Conservation (phyloP, 495 filamentous ascomycete genomes). For the Bacidia gigantensis region DNA sequence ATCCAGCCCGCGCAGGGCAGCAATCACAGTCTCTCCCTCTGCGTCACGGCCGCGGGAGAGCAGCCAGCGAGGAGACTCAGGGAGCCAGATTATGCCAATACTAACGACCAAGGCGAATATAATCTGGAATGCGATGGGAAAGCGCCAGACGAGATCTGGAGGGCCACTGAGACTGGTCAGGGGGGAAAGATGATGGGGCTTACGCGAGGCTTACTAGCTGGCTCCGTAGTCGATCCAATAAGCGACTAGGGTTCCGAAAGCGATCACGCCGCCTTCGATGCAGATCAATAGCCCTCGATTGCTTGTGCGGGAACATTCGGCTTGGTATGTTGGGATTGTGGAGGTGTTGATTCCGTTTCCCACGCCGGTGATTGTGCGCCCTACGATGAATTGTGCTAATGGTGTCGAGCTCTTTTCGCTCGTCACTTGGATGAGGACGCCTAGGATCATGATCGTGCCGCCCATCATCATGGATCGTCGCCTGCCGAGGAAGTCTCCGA, state of each 20-base stretch:
- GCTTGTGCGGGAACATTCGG: constrained; percentile 57
- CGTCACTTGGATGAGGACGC: constrained; percentile 55
- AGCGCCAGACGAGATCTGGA: constrained; percentile 54
- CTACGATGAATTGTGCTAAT: constrained; percentile 61
- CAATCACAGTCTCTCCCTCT: constrained; percentile 55
- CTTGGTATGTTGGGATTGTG: constrained; percentile 71
- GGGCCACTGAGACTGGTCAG: constrained; percentile 26
- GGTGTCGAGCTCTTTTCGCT: constrained; percentile 29
- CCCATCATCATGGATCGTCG: constrained; percentile 46
- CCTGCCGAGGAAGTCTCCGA: constrained; percentile 57
- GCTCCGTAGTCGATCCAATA: constrained; percentile 79
- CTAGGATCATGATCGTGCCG: constrained; percentile 56
- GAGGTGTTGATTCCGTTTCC: constrained; percentile 75
- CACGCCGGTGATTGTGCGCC: constrained; percentile 58
- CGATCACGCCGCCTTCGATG: constrained; percentile 69
- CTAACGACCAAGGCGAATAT: constrained; percentile 56
- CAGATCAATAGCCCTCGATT: constrained; percentile 75
- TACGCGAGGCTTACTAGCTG: constrained; percentile 35
- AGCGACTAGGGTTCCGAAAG: constrained; percentile 59
- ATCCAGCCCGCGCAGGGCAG: constrained; percentile 49
- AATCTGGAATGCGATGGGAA: constrained; percentile 74
- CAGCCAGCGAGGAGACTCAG: constrained; percentile 68
- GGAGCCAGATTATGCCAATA: constrained; percentile 49
- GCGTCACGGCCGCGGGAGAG: constrained; percentile 51
- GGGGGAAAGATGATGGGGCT: constrained; percentile 13